Conservation (phyloP, 176 grass and related monocot species). For the Oryza meridionalis region DNA sequence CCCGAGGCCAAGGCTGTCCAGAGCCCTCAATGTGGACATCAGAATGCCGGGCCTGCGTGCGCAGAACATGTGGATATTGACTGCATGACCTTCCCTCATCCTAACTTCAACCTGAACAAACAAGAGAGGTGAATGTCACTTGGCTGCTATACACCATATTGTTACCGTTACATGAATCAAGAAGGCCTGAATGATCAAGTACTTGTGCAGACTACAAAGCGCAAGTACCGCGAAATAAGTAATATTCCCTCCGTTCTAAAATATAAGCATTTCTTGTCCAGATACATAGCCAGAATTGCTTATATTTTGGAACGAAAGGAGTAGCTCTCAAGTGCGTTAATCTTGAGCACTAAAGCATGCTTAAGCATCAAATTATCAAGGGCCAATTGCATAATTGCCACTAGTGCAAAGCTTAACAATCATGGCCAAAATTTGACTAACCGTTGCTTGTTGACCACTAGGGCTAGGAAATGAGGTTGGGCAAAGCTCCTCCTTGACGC, state of each 20-base stretch:
- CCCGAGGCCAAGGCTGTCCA: conserved; percentile 70
- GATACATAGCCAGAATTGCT: no score
- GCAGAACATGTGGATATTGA: conserved; percentile 98
- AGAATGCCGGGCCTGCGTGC: conserved; percentile 62
- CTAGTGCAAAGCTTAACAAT: not conserved
- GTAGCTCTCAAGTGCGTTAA: not conserved
- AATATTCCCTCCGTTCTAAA: no score
- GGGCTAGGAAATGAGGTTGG: conserved; percentile 60
- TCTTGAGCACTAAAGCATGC: not conserved
- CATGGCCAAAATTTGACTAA: conserved; percentile 43
- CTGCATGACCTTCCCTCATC: conserved; percentile 61
- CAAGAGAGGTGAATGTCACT: not conserved
- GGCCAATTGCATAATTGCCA: no score
- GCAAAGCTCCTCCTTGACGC: conserved; percentile 69
- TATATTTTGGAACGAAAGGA: no score
- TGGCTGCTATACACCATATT: not conserved
- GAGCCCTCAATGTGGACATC: conserved; percentile 66
- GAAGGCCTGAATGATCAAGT: conserved; percentile 2
- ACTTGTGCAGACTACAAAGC: not conserved
- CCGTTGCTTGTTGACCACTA: conserved; percentile 61
- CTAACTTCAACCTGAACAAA: conserved; percentile 73
- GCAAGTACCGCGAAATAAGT: not conserved
- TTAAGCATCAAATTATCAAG: not conserved
- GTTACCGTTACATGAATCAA: not conserved
- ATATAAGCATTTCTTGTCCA: no score